A percentile compares a stretch with the other conserved stretches of the same genome.
Evolutionary conservation across 306 rosid genomes (phyloP).

Genomic region (Cucurbita ficifolia): DNA sequence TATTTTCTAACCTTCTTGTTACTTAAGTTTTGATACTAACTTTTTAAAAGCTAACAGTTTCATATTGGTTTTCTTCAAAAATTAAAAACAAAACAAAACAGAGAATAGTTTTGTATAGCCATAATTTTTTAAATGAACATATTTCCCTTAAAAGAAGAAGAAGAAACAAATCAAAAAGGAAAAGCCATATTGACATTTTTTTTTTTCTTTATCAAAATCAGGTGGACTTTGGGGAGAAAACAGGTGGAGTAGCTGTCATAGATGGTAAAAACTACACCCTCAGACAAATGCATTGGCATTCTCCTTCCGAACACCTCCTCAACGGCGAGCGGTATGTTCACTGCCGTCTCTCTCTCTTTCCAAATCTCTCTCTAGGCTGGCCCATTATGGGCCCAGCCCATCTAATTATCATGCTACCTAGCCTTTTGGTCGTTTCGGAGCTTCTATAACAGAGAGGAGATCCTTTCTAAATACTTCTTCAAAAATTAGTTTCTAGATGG

Average conservation of each 20-base stretch:
- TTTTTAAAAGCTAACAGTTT: background rate
- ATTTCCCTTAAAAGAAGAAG: too few species aligned
- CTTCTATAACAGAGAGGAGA: background rate
- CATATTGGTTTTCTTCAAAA: background rate
- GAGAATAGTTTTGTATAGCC: too few species aligned
- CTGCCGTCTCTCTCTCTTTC: background rate
- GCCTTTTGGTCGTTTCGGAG: background rate
- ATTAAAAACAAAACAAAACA: background rate
- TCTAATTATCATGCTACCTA: background rate
- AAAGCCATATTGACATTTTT: background rate
- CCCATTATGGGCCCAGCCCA: background rate
- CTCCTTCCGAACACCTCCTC: conserved; percentile 71
- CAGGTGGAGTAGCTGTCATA: conserved; percentile 25
- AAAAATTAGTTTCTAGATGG: too few species aligned
- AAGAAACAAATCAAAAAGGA: background rate
- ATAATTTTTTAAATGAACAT: too few species aligned
- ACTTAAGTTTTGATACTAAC: background rate
- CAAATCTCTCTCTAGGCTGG: background rate
- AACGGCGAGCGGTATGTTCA: conserved; percentile 40
- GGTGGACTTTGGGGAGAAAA: conserved; percentile 40
- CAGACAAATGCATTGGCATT: conserved; percentile 73
- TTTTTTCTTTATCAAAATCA: background rate
- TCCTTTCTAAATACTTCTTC: too few species aligned
- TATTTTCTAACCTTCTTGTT: background rate
- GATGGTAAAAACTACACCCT: conserved; percentile 43